Percentiles rank a stretch among this genome's conserved stretches.
Conservation (phyloP, 192 early-diverging fungal species). For the Chytriomyces hyalinus region DNA sequence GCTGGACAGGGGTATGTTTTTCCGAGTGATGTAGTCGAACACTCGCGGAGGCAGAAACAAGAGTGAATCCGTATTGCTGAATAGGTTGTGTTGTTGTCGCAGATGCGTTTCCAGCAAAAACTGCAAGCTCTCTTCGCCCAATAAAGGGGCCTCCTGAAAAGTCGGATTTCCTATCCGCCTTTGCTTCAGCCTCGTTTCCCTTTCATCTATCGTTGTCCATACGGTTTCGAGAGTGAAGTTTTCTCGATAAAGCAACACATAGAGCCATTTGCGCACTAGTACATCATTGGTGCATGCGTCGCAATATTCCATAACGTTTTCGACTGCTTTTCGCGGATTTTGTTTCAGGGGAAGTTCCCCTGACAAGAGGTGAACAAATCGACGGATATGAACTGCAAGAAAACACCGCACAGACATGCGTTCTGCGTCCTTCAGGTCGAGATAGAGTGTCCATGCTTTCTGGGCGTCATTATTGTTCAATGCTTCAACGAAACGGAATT, state of each 20-base stretch:
- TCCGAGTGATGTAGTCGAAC: constrained; percentile 1
- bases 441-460: too few relatives aligned
- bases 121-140: not conserved
- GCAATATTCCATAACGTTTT: not conserved
- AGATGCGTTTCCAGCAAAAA: constrained; percentile 12
- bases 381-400: not conserved
- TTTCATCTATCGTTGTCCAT: not conserved
- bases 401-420: not conserved
- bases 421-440: too few relatives aligned
- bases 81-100: not conserved
- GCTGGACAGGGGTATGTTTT: not conserved
- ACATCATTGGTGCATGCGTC: too few relatives aligned
- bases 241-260: constrained; percentile 2
- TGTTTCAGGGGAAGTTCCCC: not conserved
- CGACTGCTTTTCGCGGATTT: constrained; percentile 4
- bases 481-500: too few relatives aligned
- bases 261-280: not conserved
- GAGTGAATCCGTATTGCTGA: not conserved
- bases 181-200: not conserved
- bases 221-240: not conserved
- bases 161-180: not conserved
- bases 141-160: not conserved
- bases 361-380: not conserved
- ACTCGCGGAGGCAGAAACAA: not conserved
- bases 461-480: too few relatives aligned